Conservation (phyloP, 768 basidiomycete genomes). For the Amanita pseudoporphyria region DNA sequence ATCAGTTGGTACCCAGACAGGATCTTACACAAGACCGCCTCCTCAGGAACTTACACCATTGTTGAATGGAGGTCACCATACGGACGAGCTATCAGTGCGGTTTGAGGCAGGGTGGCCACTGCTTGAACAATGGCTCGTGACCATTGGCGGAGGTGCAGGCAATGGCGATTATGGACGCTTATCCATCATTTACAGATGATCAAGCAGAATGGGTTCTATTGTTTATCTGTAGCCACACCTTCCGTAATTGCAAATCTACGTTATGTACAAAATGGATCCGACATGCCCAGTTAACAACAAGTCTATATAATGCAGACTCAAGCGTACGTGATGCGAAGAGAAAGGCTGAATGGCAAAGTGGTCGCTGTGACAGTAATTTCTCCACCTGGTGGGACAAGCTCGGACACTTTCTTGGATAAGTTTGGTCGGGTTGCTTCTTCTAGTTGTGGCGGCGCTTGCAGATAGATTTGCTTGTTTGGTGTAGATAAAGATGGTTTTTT, state of each 20-base stretch:
- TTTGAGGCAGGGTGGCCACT: constrained; percentile 82
- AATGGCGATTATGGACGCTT: constrained; percentile 67
- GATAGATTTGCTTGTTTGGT: constrained; percentile 70
- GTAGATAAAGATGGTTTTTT: constrained; percentile 91
- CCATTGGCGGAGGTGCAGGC: constrained; percentile 50
- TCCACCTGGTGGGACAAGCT: constrained; percentile 67
- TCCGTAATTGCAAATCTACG: constrained; percentile 93
- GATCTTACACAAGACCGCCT: constrained; percentile 24
- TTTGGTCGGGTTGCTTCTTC: constrained; percentile 88
- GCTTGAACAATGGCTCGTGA: constrained; percentile 61
- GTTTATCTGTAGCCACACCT: constrained; percentile 74
- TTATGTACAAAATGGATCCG: constrained; percentile 16
- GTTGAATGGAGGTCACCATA: constrained; percentile 85
- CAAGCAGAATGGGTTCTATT: neutral
- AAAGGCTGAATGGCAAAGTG: constrained; percentile 79
- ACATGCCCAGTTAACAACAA: no score
- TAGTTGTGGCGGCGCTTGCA: constrained; percentile 89
- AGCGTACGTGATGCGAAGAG: constrained; percentile 51
- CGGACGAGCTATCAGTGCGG: constrained; percentile 78
- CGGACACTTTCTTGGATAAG: constrained; percentile 75
- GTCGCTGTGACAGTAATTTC: constrained; percentile 86
- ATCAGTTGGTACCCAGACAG: constrained; percentile 11
- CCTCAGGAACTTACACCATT: constrained; percentile 49
- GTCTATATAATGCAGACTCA: constrained; percentile 7
- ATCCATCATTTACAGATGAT: constrained; percentile 67